phyloP scores from a whole-genome alignment of 2,329 filamentous ascomycete species.

The Penicillium brevicompactum region DNA sequence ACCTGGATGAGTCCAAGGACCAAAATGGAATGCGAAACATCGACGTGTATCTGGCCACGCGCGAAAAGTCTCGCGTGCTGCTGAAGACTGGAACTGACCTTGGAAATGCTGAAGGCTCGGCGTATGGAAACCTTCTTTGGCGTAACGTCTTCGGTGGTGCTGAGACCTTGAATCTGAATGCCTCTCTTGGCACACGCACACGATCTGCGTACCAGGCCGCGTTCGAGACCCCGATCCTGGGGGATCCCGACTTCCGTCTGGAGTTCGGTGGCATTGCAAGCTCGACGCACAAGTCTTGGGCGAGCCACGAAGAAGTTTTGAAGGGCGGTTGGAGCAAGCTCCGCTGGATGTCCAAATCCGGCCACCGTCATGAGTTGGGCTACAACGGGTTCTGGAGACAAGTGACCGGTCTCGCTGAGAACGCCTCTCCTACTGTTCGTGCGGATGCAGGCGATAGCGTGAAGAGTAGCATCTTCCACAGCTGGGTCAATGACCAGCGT shows the following conservation, averaged over 20 bases:
- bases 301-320: slow-evolving; percentile 87
- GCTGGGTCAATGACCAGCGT: slow-evolving; percentile 75
- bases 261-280: slow-evolving; percentile 81
- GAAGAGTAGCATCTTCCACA: slow-evolving; percentile 84
- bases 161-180: slow-evolving; percentile 84
- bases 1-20: slow-evolving; percentile 73
- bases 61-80: slow-evolving; percentile 79
- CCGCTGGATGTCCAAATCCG: slow-evolving; percentile 67
- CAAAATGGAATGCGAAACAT: slow-evolving; percentile 72
- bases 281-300: slow-evolving; percentile 86
- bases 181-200: slow-evolving; percentile 85
- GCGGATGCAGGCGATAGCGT: slow-evolving; percentile 86
- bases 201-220: slow-evolving; percentile 87
- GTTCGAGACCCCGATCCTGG: slow-evolving; percentile 79
- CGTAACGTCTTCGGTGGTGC: slow-evolving; percentile 94
- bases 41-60: slow-evolving; percentile 75
- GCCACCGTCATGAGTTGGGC: slow-evolving; percentile 73
- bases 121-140: slow-evolving; percentile 82
- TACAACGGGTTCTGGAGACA: slow-evolving; percentile 88
- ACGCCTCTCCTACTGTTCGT: slow-evolving; percentile 79
- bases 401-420: slow-evolving; percentile 73
- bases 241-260: slow-evolving; percentile 78
- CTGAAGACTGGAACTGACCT: slow-evolving; percentile 94
- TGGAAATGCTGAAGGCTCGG: slow-evolving; percentile 90
- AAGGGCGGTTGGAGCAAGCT: slow-evolving; percentile 77